Evolutionary conservation across 1,284 basidiomycete species (phyloP).

Genomic region (Boletus semigastroideus): DNA sequence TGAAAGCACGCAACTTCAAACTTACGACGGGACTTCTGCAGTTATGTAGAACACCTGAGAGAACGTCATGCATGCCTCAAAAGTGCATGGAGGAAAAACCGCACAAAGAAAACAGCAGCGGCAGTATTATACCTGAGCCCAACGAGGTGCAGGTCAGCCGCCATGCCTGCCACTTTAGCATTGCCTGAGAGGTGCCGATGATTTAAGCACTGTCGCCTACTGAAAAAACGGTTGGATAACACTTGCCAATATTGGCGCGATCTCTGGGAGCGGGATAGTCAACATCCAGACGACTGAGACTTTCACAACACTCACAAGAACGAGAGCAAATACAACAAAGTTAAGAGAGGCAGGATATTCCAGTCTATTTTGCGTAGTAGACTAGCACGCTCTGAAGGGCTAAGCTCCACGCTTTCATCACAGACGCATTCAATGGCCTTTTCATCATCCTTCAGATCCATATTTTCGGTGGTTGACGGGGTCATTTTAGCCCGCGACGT

Average conservation of each 20-base stretch:
- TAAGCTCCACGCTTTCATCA: not conserved
- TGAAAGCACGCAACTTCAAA: not conserved
- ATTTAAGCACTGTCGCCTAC: not conserved
- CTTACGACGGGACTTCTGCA: constrained; percentile 51
- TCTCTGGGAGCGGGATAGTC: constrained; percentile 26
- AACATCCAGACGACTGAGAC: not conserved
- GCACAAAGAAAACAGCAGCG: constrained; percentile 49
- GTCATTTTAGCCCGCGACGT: not conserved
- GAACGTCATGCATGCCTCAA: not conserved
- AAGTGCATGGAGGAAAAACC: constrained; percentile 14
- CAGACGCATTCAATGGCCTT: not conserved
- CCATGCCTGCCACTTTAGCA: constrained; percentile 41
- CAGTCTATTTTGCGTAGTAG: constrained; percentile 50
- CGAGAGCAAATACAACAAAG: constrained; percentile 58
- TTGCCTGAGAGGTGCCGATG: constrained; percentile 24
- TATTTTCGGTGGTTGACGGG: not conserved
- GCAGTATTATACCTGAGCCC: constrained; percentile 47
- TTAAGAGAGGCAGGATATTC: constrained; percentile 50
- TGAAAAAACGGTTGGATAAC: not conserved
- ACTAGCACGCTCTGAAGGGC: constrained; percentile 34
- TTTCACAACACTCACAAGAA: constrained; percentile 44
- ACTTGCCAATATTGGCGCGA: constrained; percentile 36
- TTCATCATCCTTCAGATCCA: not conserved
- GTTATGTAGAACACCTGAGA: constrained; percentile 44
- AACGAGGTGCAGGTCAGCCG: constrained; percentile 37